Evolutionary conservation across 805 yeast species (phyloP).

Genomic region (Osmozyma mogii): DNA sequence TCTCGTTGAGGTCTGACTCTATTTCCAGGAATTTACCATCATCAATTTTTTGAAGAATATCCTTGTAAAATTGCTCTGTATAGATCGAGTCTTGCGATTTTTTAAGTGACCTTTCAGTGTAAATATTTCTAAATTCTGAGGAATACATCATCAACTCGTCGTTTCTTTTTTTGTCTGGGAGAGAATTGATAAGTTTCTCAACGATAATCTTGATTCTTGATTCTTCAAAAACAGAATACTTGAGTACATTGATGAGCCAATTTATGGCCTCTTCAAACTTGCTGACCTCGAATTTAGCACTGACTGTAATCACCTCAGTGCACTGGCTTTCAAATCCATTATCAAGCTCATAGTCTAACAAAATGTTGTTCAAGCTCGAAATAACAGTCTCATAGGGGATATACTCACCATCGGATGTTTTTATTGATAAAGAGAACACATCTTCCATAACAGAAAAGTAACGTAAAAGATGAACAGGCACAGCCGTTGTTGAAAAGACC

Average conservation of each 20-base stretch:
- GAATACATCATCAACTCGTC: slow-evolving; percentile 63
- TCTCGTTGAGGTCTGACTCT: slow-evolving; percentile 40
- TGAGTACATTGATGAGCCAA: slow-evolving; percentile 67
- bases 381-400: slow-evolving; percentile 74
- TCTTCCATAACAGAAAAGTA: slow-evolving; percentile 58
- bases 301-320: slow-evolving; percentile 58
- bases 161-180: slow-evolving; percentile 57
- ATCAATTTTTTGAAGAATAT: slow-evolving; percentile 38
- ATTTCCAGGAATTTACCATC: slow-evolving; percentile 45
- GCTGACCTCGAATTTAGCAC: slow-evolving; percentile 49
- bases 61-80: slow-evolving; percentile 50
- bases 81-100: slow-evolving; percentile 58
- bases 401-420: slow-evolving; percentile 48
- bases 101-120: slow-evolving; percentile 53
- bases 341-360: slow-evolving; percentile 50
- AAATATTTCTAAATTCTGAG: slow-evolving; percentile 44
- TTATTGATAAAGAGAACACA: slow-evolving; percentile 66
- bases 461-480: slow-evolving; percentile 49
- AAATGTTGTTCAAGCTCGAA: slow-evolving; percentile 61
- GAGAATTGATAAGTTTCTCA: slow-evolving; percentile 50
- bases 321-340: slow-evolving; percentile 53
- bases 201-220: slow-evolving; percentile 59
- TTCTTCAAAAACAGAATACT: slow-evolving; percentile 62
- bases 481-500: slow-evolving; percentile 46
- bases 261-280: slow-evolving; percentile 64